A percentile compares a stretch with the other conserved stretches of the same genome.
Evolutionary conservation across 495 filamentous ascomycete genomes (phyloP).

Genomic region (Xylaria curta): DNA sequence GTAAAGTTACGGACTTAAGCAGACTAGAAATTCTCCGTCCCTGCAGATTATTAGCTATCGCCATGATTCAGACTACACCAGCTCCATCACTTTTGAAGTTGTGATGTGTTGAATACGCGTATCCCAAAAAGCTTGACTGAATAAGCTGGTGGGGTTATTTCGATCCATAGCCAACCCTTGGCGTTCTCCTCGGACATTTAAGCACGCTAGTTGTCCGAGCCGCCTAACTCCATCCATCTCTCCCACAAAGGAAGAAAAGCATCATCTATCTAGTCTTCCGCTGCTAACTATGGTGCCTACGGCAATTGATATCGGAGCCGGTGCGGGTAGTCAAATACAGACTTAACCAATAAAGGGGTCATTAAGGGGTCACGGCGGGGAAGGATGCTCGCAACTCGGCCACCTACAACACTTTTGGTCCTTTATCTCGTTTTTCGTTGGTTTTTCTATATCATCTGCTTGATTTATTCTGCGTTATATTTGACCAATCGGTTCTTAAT

Average conservation of each 20-base stretch:
- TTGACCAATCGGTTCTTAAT: no score
- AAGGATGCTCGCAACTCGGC: no score
- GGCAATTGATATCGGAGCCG: not conserved
- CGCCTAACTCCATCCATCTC: not conserved
- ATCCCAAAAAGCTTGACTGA: not conserved
- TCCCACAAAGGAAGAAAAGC: not conserved
- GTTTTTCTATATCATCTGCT: no score
- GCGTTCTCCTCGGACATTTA: not conserved
- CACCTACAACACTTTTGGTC: no score
- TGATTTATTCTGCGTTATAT: no score
- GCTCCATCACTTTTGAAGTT: not conserved
- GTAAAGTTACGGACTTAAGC: not conserved
- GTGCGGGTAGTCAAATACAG: no score
- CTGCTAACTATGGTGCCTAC: not conserved
- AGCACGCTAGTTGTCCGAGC: constrained; percentile 2
- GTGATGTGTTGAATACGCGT: constrained; percentile 7
- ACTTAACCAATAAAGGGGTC: no score
- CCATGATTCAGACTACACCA: not conserved
- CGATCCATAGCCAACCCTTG: not conserved
- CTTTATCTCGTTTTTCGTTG: no score
- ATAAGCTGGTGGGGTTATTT: not conserved
- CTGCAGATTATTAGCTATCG: not conserved
- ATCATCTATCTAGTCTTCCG: not conserved
- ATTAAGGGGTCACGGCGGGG: no score
- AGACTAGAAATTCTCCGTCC: not conserved